Conservation (phyloP, 768 basidiomycete species). For the Terana coerulea region DNA sequence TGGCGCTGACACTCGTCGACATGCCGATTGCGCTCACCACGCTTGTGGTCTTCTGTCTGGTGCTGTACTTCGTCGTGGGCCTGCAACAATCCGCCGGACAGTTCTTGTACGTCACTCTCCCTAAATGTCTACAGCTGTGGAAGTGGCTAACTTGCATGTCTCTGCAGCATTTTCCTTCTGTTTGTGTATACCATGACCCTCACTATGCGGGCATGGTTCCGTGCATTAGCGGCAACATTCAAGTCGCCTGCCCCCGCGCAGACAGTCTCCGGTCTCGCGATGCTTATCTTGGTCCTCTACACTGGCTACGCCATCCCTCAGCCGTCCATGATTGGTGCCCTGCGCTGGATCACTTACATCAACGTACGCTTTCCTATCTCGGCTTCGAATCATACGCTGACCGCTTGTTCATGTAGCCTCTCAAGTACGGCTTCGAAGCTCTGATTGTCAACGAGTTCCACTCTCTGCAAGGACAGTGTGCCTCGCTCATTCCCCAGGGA, state of each 20-base stretch:
- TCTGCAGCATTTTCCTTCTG: constrained; percentile 50
- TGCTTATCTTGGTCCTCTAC: constrained; percentile 54
- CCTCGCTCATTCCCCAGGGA: constrained; percentile 57
- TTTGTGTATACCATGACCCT: constrained; percentile 53
- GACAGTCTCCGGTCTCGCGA: constrained; percentile 48
- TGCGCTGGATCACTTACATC: constrained; percentile 64
- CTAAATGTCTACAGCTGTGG: not conserved
- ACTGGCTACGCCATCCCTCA: constrained; percentile 61
- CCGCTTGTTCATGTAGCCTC: constrained; percentile 41
- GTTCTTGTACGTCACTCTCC: constrained; percentile 54
- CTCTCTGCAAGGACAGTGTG: constrained; percentile 57
- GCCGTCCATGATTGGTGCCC: constrained; percentile 61
- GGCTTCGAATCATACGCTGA: not conserved
- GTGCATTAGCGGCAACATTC: constrained; percentile 59
- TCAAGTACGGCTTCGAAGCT: constrained; percentile 71
- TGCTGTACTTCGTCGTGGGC: constrained; percentile 60
- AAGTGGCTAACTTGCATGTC: not conserved
- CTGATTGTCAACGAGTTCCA: constrained; percentile 81
- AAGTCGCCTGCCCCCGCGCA: constrained; percentile 59
- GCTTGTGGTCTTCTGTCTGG: constrained; percentile 41
- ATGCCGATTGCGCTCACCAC: constrained; percentile 52
- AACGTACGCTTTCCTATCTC: constrained; percentile 36
- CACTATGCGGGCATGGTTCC: constrained; percentile 75
- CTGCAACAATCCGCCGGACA: constrained; percentile 52
- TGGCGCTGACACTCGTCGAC: constrained; percentile 61